A percentile compares a stretch with the other conserved stretches of the same genome.
phyloP scores from a whole-genome alignment of 345 rosid species.

The Salix arbutifolia region DNA sequence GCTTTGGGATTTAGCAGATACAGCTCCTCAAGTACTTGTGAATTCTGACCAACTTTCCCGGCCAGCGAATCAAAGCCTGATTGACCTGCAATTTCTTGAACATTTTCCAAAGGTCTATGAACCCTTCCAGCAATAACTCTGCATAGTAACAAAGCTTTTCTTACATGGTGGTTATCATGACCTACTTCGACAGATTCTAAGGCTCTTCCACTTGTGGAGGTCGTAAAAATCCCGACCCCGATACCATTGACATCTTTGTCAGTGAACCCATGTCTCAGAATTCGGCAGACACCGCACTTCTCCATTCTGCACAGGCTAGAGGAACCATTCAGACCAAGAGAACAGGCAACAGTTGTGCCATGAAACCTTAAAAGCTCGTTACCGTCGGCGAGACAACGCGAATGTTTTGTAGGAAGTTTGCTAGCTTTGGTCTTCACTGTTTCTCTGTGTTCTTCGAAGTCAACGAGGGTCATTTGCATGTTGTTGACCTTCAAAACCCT shows the following conservation, averaged over 20 bases:
- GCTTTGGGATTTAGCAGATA: constrained; percentile 50
- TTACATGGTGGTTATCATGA: neutral
- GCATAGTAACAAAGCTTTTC: constrained; percentile 53
- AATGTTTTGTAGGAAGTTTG: constrained; percentile 46
- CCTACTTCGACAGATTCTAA: constrained; percentile 31
- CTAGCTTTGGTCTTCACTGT: constrained; percentile 49
- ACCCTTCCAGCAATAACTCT: constrained; percentile 74
- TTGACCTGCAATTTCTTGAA: constrained; percentile 30
- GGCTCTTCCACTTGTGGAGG: constrained; percentile 50
- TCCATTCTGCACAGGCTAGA: constrained; percentile 41
- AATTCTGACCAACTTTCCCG: constrained; percentile 35
- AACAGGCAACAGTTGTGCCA: constrained; percentile 46
- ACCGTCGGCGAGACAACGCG: constrained; percentile 76
- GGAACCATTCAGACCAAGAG: constrained; percentile 38
- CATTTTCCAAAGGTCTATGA: constrained; percentile 40
- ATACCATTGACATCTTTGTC: constrained; percentile 15
- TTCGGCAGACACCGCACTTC: constrained; percentile 50
- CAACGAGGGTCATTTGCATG: constrained; percentile 42
- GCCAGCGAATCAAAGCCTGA: constrained; percentile 67
- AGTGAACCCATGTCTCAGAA: constrained; percentile 52
- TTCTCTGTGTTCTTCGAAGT: constrained; percentile 62
- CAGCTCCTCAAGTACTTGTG: constrained; percentile 45
- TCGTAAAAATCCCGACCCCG: constrained; percentile 41
- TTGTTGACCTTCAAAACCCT: constrained; percentile 53
- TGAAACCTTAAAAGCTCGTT: constrained; percentile 67